These are phyloP conservation scores for Boletales sp. DNA, from an alignment of 768 basidiomycete genomes.

Conservation along the genomic window DNA sequence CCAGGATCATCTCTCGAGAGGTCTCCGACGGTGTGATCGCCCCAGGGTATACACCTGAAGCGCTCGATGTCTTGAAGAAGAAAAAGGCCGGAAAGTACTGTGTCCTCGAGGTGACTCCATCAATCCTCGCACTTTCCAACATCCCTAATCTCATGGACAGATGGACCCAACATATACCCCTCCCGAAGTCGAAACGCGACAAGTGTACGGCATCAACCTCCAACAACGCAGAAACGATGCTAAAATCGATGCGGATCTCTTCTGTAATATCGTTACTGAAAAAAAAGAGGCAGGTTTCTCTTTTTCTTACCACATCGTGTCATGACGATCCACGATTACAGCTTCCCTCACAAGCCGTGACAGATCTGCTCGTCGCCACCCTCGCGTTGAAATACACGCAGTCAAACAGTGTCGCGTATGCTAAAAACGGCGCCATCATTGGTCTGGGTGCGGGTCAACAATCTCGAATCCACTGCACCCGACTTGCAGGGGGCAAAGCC, in stretches of 20 bases:
- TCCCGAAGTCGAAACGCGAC: slow-evolving; percentile 80
- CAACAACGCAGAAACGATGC: slow-evolving; percentile 90
- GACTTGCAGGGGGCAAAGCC: slow-evolving; percentile 95
- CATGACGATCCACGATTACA: slow-evolving; percentile 26
- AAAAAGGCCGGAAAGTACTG: slow-evolving; percentile 99
- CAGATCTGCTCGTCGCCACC: slow-evolving; percentile 95
- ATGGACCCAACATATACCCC: slow-evolving; percentile 87
- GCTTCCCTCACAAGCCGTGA: slow-evolving; percentile 73
- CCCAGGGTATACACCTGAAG: slow-evolving; percentile 85
- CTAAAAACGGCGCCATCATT: slow-evolving; percentile 85
- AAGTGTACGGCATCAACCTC: slow-evolving; percentile 89
- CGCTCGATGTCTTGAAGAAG: slow-evolving; percentile 85
- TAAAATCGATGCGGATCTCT: slow-evolving; percentile 77
- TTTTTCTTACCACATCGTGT: neutral
- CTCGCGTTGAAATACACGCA: slow-evolving; percentile 98
- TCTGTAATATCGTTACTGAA: slow-evolving; percentile 84
- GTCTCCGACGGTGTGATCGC: slow-evolving; percentile 99
- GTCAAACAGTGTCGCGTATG: slow-evolving; percentile 97
- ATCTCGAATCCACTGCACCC: slow-evolving; percentile 98
- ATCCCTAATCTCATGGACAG: slow-evolving; percentile 38
- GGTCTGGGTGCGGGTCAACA: slow-evolving; percentile 98
- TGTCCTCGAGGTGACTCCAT: slow-evolving; percentile 71
- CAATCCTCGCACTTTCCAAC: neutral
- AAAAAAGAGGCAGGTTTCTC: slow-evolving; percentile 68
- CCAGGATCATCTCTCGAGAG: slow-evolving; percentile 96